Evolutionary conservation across 2,329 filamentous ascomycete genomes (phyloP).

Genomic region (Clarireedia sp.): DNA sequence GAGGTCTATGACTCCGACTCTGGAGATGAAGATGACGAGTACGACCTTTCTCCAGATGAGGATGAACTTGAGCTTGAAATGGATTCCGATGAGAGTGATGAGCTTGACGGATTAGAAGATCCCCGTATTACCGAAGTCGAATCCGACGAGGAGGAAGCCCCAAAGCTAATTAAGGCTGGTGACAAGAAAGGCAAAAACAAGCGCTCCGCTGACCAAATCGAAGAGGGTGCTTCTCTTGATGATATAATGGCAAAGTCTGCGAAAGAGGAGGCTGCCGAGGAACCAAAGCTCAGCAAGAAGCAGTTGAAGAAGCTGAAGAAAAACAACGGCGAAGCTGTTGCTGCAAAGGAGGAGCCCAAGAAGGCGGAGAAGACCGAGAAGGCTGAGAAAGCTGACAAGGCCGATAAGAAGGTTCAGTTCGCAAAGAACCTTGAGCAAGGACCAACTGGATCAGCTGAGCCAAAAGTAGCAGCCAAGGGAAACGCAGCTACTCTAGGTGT

Average conservation of each 20-base stretch:
- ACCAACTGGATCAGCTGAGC: slow-evolving; percentile 63
- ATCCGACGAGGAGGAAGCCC: slow-evolving; percentile 67
- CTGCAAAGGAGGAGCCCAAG: slow-evolving; percentile 48
- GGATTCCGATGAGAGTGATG: slow-evolving; percentile 59
- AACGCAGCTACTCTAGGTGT: slow-evolving; percentile 52
- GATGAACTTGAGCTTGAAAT: slow-evolving; percentile 58
- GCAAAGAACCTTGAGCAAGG: slow-evolving; percentile 98
- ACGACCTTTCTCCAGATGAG: slow-evolving; percentile 73
- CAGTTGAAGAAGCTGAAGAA: slow-evolving; percentile 98
- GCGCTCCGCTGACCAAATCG: slow-evolving; percentile 68
- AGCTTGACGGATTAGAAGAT: slow-evolving; percentile 69
- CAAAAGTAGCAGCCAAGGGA: slow-evolving; percentile 39
- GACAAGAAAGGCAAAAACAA: slow-evolving; percentile 71
- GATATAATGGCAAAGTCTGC: slow-evolving; percentile 74
- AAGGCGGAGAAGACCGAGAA: slow-evolving; percentile 44
- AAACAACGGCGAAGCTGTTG: slow-evolving; percentile 85
- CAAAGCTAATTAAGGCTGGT: slow-evolving; percentile 43
- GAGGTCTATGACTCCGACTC: slow-evolving; percentile 56
- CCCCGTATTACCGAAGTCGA: slow-evolving; percentile 79
- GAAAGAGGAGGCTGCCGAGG: slow-evolving; percentile 42
- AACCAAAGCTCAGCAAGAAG: slow-evolving; percentile 84
- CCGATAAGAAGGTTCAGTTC: slow-evolving; percentile 95
- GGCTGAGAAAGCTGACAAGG: slow-evolving; percentile 44
- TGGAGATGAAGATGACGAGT: slow-evolving; percentile 59
- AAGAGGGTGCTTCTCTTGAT: slow-evolving; percentile 63